Evolutionary conservation across 805 yeast genomes (phyloP).

Genomic region (Zygotorulaspora danielsina): DNA sequence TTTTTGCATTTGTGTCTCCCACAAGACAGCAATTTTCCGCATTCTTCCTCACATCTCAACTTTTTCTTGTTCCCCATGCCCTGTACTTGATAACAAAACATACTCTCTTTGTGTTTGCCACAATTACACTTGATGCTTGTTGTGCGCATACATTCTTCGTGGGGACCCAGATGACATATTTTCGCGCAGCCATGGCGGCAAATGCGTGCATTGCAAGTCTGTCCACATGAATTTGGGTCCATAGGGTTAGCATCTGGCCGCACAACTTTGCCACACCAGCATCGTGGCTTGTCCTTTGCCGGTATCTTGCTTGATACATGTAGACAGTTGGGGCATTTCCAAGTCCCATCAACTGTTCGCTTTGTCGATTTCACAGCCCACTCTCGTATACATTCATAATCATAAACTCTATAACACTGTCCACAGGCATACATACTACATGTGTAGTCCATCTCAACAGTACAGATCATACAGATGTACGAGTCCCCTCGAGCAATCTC

Average conservation of each 20-base stretch:
- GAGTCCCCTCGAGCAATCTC: conserved; percentile 46
- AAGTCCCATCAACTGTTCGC: conserved; percentile 52
- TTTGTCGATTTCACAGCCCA: conserved; percentile 82
- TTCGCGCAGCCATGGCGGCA: conserved; percentile 75
- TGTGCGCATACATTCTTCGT: conserved; percentile 72
- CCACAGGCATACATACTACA: conserved; percentile 76
- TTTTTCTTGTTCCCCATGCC: conserved; percentile 45
- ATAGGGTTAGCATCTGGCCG: conserved; percentile 58
- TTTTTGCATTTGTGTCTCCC: conserved; percentile 61
- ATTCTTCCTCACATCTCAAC: conserved; percentile 50
- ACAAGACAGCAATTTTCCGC: conserved; percentile 64
- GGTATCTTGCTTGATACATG: conserved; percentile 46
- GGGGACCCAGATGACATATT: conserved; percentile 87
- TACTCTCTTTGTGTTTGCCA: conserved; percentile 60
- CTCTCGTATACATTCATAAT: conserved; percentile 73
- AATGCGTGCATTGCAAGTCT: conserved; percentile 58
- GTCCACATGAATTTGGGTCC: conserved; percentile 86
- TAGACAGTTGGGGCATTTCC: conserved; percentile 82
- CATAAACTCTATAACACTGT: conserved; percentile 77
- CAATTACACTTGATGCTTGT: conserved; percentile 68
- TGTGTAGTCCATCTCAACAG: conserved; percentile 65
- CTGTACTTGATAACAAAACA: conserved; percentile 75
- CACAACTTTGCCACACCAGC: conserved; percentile 85
- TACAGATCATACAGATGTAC: conserved; percentile 83
- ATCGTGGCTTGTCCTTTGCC: conserved; percentile 45